Conservation (phyloP, 2,329 filamentous ascomycete genomes). For the Phoma sp. region DNA sequence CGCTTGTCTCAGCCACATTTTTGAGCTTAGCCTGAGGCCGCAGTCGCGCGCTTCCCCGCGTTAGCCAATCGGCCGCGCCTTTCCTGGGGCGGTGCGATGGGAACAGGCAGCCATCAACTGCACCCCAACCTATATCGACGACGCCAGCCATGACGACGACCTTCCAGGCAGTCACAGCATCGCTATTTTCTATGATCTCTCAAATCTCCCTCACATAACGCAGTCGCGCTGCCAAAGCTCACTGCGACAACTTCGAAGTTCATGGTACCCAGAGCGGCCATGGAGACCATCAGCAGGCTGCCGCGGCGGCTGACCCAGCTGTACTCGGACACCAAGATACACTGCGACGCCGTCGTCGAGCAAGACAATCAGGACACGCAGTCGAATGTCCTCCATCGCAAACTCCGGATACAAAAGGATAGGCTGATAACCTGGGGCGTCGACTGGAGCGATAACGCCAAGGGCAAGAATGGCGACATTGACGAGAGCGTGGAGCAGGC, state of each 20-base stretch:
- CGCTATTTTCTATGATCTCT: slow-evolving; percentile 30
- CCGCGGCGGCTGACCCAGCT: slow-evolving; percentile 60
- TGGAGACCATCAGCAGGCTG: slow-evolving; percentile 47
- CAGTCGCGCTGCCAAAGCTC: slow-evolving; percentile 18
- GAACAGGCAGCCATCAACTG: slow-evolving; percentile 14
- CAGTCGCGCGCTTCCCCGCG: slow-evolving; percentile 6
- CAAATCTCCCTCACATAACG: slow-evolving; percentile 17
- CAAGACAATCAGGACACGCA: slow-evolving; percentile 62
- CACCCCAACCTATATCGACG: slow-evolving; percentile 18
- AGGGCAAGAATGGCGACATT: slow-evolving; percentile 68
- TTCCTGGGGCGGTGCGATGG: slow-evolving; percentile 9
- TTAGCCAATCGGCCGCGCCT: slow-evolving; percentile 10
- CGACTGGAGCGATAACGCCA: slow-evolving; percentile 75
- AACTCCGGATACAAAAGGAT: slow-evolving; percentile 80
- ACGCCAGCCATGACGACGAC: slow-evolving; percentile 18
- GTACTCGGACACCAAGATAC: slow-evolving; percentile 82
- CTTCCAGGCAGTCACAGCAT: slow-evolving; percentile 40
- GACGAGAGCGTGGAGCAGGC: slow-evolving; percentile 71
- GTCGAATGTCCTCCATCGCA: slow-evolving; percentile 73
- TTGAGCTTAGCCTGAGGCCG: slow-evolving; percentile 8
- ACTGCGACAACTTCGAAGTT: slow-evolving; percentile 6
- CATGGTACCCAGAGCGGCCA: slow-evolving; percentile 21
- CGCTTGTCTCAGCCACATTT: slow-evolving; percentile 16
- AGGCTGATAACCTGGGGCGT: slow-evolving; percentile 79
- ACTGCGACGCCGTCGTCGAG: slow-evolving; percentile 72